Conservation (phyloP, 2,329 filamentous ascomycete genomes). For the Fusarium poae region DNA sequence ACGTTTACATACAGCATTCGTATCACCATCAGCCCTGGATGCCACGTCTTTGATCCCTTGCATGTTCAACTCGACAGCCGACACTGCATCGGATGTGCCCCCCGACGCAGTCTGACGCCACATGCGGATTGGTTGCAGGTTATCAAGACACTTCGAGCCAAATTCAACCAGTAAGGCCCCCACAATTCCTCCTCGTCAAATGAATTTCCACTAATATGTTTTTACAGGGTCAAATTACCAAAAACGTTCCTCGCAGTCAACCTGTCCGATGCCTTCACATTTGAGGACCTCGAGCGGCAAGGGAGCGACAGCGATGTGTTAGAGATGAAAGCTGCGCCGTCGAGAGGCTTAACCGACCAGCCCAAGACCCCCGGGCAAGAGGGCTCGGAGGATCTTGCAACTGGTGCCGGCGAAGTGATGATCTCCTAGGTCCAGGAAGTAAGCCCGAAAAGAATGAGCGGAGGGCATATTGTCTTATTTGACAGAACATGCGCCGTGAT, state of each 20-base stretch:
- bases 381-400: constrained; percentile 22
- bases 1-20: constrained; percentile 95
- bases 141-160: constrained; percentile 93
- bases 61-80: constrained; percentile 97
- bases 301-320: constrained; percentile 61
- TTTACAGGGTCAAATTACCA: constrained; percentile 70
- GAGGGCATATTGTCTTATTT: constrained; percentile 19
- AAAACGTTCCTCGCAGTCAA: constrained; percentile 76
- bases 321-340: constrained; percentile 61
- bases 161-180: constrained; percentile 86
- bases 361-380: constrained; percentile 30
- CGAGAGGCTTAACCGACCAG: constrained; percentile 48
- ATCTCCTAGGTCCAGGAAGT: constrained; percentile 38
- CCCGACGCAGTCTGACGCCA: constrained; percentile 87
- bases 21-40: constrained; percentile 94
- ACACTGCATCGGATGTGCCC: constrained; percentile 94
- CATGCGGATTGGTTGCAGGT: constrained; percentile 97
- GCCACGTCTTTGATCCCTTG: constrained; percentile 94
- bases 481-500: constrained; percentile 7
- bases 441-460: constrained; percentile 13
- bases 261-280: constrained; percentile 71
- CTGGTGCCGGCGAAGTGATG: constrained; percentile 44
- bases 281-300: constrained; percentile 68
- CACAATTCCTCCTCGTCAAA: not conserved
- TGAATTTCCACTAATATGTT: constrained; percentile 36